Evolutionary conservation across 345 rosid genomes (phyloP).

Genomic region (Rhizophora apiculata): DNA sequence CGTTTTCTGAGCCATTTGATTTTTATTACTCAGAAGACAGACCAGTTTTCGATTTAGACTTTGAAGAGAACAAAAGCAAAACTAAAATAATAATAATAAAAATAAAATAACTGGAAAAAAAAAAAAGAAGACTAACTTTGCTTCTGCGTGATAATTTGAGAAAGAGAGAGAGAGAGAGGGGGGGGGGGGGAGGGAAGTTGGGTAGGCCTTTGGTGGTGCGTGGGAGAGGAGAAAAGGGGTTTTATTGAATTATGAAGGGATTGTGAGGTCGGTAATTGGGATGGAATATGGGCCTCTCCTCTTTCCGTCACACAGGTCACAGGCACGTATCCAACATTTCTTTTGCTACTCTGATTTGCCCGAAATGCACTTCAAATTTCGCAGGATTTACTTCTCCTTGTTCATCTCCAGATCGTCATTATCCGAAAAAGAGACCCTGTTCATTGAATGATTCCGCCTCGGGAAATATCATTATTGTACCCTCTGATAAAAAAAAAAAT

Average conservation of each 20-base stretch:
- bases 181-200: neutral
- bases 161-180: neutral
- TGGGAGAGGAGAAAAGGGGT: neutral
- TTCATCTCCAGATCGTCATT: conserved; percentile 33
- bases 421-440: neutral
- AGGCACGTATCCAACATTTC: conserved; percentile 79
- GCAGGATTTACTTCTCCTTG: conserved; percentile 13
- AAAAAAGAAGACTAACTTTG: too few relatives aligned
- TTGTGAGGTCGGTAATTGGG: conserved; percentile 55
- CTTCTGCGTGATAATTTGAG: neutral
- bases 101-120: too few relatives aligned
- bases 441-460: too few relatives aligned
- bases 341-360: conserved; percentile 24
- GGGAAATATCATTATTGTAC: too few relatives aligned
- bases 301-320: conserved; percentile 10
- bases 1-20: conserved; percentile 69
- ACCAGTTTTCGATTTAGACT: neutral
- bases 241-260: conserved; percentile 16
- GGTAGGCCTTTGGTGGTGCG: neutral
- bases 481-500: too few relatives aligned
- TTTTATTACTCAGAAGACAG: neutral
- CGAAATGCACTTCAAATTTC: conserved; percentile 26
- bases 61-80: neutral
- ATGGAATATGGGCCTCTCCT: conserved; percentile 71
- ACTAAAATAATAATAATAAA: too few relatives aligned